Evolutionary conservation across 495 filamentous ascomycete species (phyloP), one percentile per base, ranked within the genome.

Genomic region (Staphylotrichum longicolle): DNA sequence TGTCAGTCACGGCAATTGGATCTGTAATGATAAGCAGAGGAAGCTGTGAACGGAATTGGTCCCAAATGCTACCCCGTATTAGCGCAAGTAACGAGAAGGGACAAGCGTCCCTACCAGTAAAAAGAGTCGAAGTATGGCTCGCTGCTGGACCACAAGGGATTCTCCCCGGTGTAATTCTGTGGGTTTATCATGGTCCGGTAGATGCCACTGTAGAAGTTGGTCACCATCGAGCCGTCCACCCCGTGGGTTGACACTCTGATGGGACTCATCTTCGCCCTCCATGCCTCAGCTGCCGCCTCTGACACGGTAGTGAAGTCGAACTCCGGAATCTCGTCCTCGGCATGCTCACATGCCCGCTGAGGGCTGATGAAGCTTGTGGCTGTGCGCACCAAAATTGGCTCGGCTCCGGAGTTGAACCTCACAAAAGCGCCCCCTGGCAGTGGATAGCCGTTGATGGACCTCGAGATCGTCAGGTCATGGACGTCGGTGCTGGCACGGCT

Each of bases 41-140:
- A 57, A 90, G 85, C 51, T 88, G 86, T 42, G 83, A 86, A 8
- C 89, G 79, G 64, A 88, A 93, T 9, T 82, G 83, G 68, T 93
- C 89, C 89, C 88, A 91, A 51, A 83, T 84, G 67, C 66, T 64
- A 40, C 1, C 5, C 41, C 10, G 47, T 45, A 68, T 54, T 52
- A 44, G 48, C n/a, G 37, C 11, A 44, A 14, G 11, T 15, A 0
- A 2, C 15, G 3, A 9, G 14, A 0, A 14, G 1, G 72, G 76
- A 37, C 30, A 20, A 27, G 1, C 3, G 10, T 54, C 35, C 81
- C 73, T 70, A 85, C 60, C 86, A 91, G 67, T 91, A 92, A 61
- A 85, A 91, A n/a, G 85, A 88, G 69, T 92, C 89, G 66, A 86
- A 93, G 64, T 92, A 91, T 11, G 89, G 89, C 73, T 91, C 89